Evolutionary conservation across 2,329 filamentous ascomycete genomes (phyloP), one percentile per base, ranked within the genome.

Genomic region (Aspergillus sp.): DNA sequence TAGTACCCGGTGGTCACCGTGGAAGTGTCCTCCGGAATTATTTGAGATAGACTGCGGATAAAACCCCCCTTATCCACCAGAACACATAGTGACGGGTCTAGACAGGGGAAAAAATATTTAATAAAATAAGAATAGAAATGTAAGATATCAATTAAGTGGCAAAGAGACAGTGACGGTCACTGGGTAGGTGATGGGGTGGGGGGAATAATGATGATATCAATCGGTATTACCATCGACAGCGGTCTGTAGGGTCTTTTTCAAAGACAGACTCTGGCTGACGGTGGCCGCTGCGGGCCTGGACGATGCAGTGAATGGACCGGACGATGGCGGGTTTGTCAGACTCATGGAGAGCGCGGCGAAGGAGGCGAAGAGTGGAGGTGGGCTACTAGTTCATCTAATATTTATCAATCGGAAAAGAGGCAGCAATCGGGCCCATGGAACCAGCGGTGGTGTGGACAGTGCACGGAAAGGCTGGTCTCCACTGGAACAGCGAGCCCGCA

Each of bases 141-240:
- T 12, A 36, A 36, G 10, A 36, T 26, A 46, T 18, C 56, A 60
- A 63, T 24, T 47, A 55, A 31, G 24, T 46, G 24, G 52, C 57
- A 62, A 59, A 52, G 54, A 57, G 46, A 59, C 45, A 61, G 60
- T 55, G 55, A 62, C 26, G 54, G 50, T 59, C 54, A 56, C 61
- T 61, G 57, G 59, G 63, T 49, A 57, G 62, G 29, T 29, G 20
- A 46, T 14, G 46, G 45, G 49, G 18, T 10, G 31, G 22, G 32
- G 32, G 26, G 32, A 54, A 59, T 57, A 63, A 61, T 60, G 11
- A 5, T 42, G 56, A 60, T 60, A 65, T 60, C 62, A 63, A 64
- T 52, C 60, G 56, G 63, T 71, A 73, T 78, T 78, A 81, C 78
- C 78, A 72, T 80, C 78, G 65, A 78, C 76, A 67, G 73, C 71